phyloP scores from a whole-genome alignment of 768 basidiomycete genomes.

The Lactarius hengduanensis region DNA sequence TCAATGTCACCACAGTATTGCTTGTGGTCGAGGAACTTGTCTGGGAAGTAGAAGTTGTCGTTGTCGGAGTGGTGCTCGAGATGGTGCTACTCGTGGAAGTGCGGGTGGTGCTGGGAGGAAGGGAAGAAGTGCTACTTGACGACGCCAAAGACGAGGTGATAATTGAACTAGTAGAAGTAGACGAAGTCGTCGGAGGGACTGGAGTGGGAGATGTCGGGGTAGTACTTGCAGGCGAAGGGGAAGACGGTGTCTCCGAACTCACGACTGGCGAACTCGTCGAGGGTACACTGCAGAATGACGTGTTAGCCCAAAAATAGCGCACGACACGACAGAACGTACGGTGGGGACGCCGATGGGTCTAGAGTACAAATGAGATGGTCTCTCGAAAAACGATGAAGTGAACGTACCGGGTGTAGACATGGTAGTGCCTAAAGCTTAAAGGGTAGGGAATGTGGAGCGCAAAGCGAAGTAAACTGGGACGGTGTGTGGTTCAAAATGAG shows the following conservation, averaged over 20 bases:
- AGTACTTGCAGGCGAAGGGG: slow-evolving; percentile 13
- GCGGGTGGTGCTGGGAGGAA: slow-evolving; percentile 8
- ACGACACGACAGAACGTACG: slow-evolving; percentile 10
- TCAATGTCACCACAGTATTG: not conserved
- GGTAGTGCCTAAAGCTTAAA: not conserved
- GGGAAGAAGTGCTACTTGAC: slow-evolving; percentile 5
- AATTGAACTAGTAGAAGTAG: not conserved
- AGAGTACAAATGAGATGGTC: not conserved
- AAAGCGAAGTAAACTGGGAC: slow-evolving; percentile 5
- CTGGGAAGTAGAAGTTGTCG: not conserved
- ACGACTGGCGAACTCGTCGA: not conserved
- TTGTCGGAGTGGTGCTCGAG: slow-evolving; percentile 9
- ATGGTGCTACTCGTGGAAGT: slow-evolving; percentile 7
- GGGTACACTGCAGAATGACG: not conserved
- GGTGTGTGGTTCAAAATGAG: not conserved
- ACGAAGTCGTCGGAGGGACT: slow-evolving; percentile 8
- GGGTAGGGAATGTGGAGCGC: slow-evolving; percentile 18
- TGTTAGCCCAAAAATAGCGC: slow-evolving; percentile 1
- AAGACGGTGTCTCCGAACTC: slow-evolving; percentile 5
- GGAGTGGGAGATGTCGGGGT: slow-evolving; percentile 2
- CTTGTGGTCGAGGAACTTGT: slow-evolving; percentile 5
- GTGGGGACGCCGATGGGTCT: accelerated
- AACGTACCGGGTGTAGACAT: slow-evolving; percentile 21
- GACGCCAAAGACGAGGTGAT: not conserved
- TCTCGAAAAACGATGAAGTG: not conserved